Base-by-base conservation (phyloP, 306 rosid species). In the Morella rubra region DNA sequence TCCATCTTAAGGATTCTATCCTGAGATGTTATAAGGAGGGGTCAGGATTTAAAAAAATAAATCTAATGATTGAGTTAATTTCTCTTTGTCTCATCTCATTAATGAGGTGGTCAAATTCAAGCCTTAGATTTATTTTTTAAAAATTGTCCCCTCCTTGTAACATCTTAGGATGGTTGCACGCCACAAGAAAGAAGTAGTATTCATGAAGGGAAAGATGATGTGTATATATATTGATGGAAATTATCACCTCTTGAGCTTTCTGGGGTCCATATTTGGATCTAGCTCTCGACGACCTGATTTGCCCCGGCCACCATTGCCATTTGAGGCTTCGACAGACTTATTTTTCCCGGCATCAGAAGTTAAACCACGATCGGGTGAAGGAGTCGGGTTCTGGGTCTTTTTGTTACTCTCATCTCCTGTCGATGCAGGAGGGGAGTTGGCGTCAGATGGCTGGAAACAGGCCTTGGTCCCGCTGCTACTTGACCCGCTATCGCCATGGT, bases 241-340 rank as follows among this genome's bases (percentile, higher is more conserved):
- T 27, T 1, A 1, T 27, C 32, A 27, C 32, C 32, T 73, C n/a
- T 45, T 81, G 27, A 84, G 76, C 76, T 27, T 88, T 60, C 24
- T 79, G 0, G 77, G 76, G 16, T 83, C 84, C 77, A 80, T 37
- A 7, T 80, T 61, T 22, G 51, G 18, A 14, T 65, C 71, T 7
- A 19, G 5, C 6, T 44, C 73, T 27, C 46, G 46, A 59, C 46
- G 41, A 59, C 70, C 80, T 16, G 44, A 16, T 61, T 32, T 67
- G 24, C 45, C 8, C 12, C 53, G 77, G 14, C 16, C 10, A 27
- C 1, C 59, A 11, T 11, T 47, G 51, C 75, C 53, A 40, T 19
- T 16, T 24, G 14, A 53, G 37, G 42, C 66, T 50, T 44, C 65
- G 72, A n/a, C 32, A 56, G 64, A 51, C n/a, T 27, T 45, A 13